Evolutionary conservation across 257 asterid genomes (phyloP), one percentile per base, ranked within the genome.

Genomic region (Jacaranda mimosifolia): DNA sequence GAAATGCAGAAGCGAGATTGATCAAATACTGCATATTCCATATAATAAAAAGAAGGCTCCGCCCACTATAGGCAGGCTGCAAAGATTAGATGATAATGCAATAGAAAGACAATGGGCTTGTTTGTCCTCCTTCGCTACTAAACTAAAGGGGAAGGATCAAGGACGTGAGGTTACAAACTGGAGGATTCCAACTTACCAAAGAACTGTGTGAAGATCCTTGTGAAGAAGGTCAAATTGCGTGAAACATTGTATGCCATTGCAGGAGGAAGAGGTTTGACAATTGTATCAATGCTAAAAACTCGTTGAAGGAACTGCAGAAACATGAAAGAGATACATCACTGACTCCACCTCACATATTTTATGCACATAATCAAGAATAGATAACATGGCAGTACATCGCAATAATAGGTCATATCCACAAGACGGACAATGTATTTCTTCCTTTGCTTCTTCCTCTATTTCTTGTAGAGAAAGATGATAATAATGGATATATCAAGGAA

Each of bases 231-330:
- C 91, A 95, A 86, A 86, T 91, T 93, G 77, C 98, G 97, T 7
- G 97, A 85, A 19, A 77, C 94, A 72, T 89, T 88, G 81, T 93
- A 91, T 0, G 90, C 96, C 92, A 92, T 89, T 81, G 91, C 82
- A 40, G 97, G 93, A 70, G 99, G 99, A 80, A 93, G 97, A 75
- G 98, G 99, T 75, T 93, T 95, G 59, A 93, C 97, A 66, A 95
- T 0, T 38, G 98, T 95, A 73, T 95, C 99, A 32, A 93, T 86
- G 90, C 97, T 93, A 80, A 93, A 93, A 52, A 91, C 98, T 13
- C 87, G 89, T 63, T 91, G 94, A 76, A 95, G 92, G 85, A 95
- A 95, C 97, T 95, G 97, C 92, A 83, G 5, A 77, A 57, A 80
- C 77, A 56, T 4, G 14, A 74, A 66, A 75, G 32, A 77, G 57